Evolutionary conservation across 2,329 filamentous ascomycete species (phyloP).

Genomic region (Colletotrichum brevisporum): DNA sequence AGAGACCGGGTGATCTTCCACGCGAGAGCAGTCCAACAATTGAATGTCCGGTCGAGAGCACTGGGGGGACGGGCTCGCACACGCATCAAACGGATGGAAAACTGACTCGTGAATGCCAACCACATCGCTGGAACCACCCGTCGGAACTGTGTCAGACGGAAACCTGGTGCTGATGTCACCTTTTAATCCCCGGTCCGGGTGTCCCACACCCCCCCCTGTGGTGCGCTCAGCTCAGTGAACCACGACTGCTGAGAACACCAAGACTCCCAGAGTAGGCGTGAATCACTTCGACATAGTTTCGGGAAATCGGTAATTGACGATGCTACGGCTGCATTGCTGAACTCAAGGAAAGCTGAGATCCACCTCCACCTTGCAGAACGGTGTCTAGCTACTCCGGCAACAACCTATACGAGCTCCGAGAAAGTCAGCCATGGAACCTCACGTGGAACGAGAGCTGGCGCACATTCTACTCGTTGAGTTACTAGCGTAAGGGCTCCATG

Average conservation of each 20-base stretch:
- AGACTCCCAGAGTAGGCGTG: no score
- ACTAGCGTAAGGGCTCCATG: constrained; percentile 73
- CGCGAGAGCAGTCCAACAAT: not conserved
- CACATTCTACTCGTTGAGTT: constrained; percentile 98
- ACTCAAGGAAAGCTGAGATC: not conserved
- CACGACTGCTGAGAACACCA: not conserved
- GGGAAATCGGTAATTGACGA: no score
- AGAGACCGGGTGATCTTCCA: not conserved
- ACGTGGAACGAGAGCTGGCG: constrained; percentile 98
- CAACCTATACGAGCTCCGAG: not conserved
- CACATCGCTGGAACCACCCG: not conserved
- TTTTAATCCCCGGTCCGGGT: constrained; percentile 2
- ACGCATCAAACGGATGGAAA: constrained; percentile 1
- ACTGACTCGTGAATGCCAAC: constrained; percentile 9
- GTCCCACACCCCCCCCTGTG: not conserved
- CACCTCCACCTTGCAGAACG: not conserved
- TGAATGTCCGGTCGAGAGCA: not conserved
- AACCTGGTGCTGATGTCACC: constrained; percentile 26
- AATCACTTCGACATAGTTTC: no score
- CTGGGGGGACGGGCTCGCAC: not conserved
- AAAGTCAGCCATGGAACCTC: constrained; percentile 82
- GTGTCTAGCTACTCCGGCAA: not conserved
- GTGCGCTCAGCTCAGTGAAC: not conserved
- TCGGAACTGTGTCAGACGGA: constrained; percentile 14
- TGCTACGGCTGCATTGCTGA: no score